phyloP scores from a whole-genome alignment of 2,329 filamentous ascomycete genomes.

The Setomelanomma holmii region DNA sequence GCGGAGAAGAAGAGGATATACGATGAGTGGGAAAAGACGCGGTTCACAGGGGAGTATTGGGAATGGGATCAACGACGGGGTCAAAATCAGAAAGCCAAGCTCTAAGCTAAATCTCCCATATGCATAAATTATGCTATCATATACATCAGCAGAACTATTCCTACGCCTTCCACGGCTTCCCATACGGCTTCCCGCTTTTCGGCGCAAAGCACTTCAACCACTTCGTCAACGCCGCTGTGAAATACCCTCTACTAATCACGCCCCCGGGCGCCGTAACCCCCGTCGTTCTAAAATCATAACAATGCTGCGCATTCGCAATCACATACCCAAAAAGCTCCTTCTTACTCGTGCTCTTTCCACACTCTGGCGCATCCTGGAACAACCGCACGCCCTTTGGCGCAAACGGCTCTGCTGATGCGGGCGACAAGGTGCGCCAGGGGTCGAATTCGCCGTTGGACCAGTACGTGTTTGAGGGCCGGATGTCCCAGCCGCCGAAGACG shows the following conservation, averaged over 20 bases:
- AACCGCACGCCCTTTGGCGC: constrained; percentile 49
- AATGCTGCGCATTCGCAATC: constrained; percentile 56
- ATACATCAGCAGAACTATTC: too few species aligned
- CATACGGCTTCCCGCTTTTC: constrained; percentile 12
- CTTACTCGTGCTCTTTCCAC: constrained; percentile 46
- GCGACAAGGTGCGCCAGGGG: constrained; percentile 59
- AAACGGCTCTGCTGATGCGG: constrained; percentile 51
- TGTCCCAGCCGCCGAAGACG: constrained; percentile 58
- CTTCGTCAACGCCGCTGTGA: constrained; percentile 51
- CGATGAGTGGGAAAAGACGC: constrained; percentile 38
- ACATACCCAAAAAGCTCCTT: constrained; percentile 58
- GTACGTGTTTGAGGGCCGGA: constrained; percentile 60
- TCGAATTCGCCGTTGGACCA: constrained; percentile 61
- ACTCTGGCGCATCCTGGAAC: constrained; percentile 53
- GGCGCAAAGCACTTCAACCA: constrained; percentile 56
- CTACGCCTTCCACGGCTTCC: constrained; percentile 7
- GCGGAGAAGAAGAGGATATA: constrained; percentile 37
- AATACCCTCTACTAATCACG: constrained; percentile 45
- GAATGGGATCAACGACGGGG: constrained; percentile 47
- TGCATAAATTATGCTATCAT: too few species aligned
- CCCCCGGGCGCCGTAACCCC: constrained; percentile 36
- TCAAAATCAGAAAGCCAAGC: constrained; percentile 12
- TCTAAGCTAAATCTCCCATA: too few species aligned
- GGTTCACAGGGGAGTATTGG: constrained; percentile 46
- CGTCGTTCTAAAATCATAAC: constrained; percentile 54